Conservation (phyloP, 257 asterid genomes). For the Solanum paucissectum region DNA sequence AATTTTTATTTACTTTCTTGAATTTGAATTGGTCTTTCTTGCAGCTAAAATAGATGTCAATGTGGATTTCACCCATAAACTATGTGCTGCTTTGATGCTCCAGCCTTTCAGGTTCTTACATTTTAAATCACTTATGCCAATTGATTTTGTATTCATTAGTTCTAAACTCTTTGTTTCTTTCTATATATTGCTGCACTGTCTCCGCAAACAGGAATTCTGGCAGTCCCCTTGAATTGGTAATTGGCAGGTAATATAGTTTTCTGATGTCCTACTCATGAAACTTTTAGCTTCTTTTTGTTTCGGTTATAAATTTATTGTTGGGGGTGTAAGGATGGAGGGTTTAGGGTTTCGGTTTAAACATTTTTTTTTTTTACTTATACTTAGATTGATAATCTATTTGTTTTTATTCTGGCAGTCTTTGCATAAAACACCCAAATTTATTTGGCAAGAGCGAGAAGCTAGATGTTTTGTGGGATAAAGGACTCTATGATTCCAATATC, state of each 20-base stretch:
- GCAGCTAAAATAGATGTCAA: constrained; percentile 95
- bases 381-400: neutral
- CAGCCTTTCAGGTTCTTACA: constrained; percentile 66
- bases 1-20: neutral
- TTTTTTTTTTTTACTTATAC: neutral
- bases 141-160: neutral
- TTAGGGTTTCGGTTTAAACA: neutral
- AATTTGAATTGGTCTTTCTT: constrained; percentile 3
- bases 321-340: neutral
- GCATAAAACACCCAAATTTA: constrained; percentile 87
- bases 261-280: neutral
- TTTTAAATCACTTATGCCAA: neutral
- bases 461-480: constrained; percentile 88
- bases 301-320: neutral
- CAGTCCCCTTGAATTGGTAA: constrained; percentile 78
- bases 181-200: constrained; percentile 4
- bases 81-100: constrained; percentile 78
- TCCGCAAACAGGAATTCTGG: constrained; percentile 49
- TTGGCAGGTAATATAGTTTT: constrained; percentile 54
- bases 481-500: constrained; percentile 83
- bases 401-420: constrained; percentile 47
- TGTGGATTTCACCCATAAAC: constrained; percentile 93
- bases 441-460: constrained; percentile 98
- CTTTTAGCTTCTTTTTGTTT: neutral
- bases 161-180: neutral